These are phyloP conservation scores for Paramecium primaurelia DNA, from an alignment of 73 alveolate species.

Conservation along the genomic window DNA sequence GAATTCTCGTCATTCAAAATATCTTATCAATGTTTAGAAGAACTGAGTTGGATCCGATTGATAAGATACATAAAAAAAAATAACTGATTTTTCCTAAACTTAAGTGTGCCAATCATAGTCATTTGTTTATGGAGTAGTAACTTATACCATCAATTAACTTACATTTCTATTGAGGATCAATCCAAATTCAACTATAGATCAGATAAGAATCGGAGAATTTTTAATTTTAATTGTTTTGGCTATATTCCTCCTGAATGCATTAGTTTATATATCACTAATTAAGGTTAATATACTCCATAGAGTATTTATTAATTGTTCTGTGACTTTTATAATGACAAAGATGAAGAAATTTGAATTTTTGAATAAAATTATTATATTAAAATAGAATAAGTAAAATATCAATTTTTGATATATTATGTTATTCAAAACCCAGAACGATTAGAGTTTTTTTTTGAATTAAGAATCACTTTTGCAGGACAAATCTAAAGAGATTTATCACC, in stretches of 20 bases:
- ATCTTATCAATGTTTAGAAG: no score
- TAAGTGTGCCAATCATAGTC: no score
- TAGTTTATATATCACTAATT: neutral
- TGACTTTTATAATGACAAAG: neutral
- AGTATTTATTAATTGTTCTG: neutral
- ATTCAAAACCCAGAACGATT: neutral
- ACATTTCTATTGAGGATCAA: neutral
- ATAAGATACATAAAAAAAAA: no score
- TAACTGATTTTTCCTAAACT: no score
- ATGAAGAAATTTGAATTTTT: neutral
- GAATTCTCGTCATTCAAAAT: no score
- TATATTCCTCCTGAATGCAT: neutral
- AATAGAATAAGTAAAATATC: neutral
- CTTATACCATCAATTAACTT: neutral
- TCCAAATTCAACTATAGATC: neutral
- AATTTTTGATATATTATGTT: neutral
- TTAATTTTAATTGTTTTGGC: neutral
- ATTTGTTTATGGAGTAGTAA: no score
- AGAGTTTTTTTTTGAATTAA: neutral
- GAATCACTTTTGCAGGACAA: slow-evolving; percentile 27
- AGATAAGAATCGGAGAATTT: neutral
- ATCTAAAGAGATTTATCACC: neutral
- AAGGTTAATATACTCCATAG: neutral
- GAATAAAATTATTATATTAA: neutral
- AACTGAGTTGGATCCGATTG: no score